Percentiles rank a stretch among this genome's conserved stretches.
Conservation (phyloP, 108 stramenopile genomes). For the Skeletonema grethae region DNA sequence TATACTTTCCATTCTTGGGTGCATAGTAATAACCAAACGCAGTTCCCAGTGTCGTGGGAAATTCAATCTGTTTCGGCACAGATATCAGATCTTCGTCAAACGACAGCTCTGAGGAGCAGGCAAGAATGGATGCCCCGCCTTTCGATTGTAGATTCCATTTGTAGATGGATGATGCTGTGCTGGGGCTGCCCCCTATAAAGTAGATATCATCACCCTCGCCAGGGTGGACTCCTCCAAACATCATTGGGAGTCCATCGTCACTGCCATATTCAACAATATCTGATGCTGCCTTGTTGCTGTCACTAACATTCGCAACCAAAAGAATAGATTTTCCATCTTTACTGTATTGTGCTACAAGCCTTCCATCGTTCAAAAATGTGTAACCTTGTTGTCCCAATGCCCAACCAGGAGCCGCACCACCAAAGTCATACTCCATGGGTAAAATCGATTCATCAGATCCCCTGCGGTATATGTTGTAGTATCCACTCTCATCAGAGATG, state of each 20-base stretch:
- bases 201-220: constrained; percentile 48
- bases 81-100: constrained; percentile 59
- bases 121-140: constrained; percentile 40
- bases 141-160: constrained; percentile 54
- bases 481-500: constrained; percentile 67
- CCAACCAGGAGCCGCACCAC: constrained; percentile 72
- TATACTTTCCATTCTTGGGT: constrained; percentile 57
- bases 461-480: constrained; percentile 66
- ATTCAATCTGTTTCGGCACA: constrained; percentile 60
- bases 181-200: constrained; percentile 68
- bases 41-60: constrained; percentile 59
- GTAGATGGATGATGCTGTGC: constrained; percentile 57
- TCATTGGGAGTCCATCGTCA: constrained; percentile 56
- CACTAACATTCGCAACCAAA: constrained; percentile 49
- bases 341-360: constrained; percentile 54
- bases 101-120: constrained; percentile 49
- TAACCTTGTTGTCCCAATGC: constrained; percentile 62
- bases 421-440: constrained; percentile 65
- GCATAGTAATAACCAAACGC: constrained; percentile 76
- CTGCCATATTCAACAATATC: constrained; percentile 40
- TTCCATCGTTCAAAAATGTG: constrained; percentile 60
- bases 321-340: constrained; percentile 57
- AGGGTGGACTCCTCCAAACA: constrained; percentile 54
- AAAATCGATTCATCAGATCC: constrained; percentile 26
- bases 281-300: constrained; percentile 12